Base-by-base conservation (phyloP, 1,139 yeast genomes). In the Spencermartinsiella ligniputridi region DNA sequence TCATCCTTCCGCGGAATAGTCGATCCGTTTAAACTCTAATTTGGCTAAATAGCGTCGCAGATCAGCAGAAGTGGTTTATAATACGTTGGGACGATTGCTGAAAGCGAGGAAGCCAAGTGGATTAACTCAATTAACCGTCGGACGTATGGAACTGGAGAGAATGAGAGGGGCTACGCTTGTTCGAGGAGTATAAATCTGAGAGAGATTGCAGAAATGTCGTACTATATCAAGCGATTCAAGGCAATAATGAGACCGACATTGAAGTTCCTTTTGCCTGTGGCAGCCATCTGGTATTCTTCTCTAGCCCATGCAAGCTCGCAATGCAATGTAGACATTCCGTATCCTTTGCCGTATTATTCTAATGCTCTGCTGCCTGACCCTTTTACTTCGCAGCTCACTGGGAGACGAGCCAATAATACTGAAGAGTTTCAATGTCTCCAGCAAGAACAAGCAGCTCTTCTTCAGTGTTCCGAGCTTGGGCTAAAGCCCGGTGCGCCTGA, bases 331-430 rank as follows among this genome's bases (percentile, higher is more conserved):
- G 32, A 32, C 8, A 12, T 33, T n/a, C 42, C 42, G n/a, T 39
- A 32, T 22, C 42, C 42, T 5, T 25, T 39, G 16, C 42, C 37
- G 18, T 39, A 32, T 21, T 39, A 39, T 18, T 25, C 34, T 20
- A 39, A 39, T 34, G 18, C 37, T 15, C 18, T 22, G 3, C 32
- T 39, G 19, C 42, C 42, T n/a, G 42, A 39, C 16, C 42, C 42
- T 20, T 39, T 39, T 18, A 16, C 37, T 5, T 39, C 42, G 15
- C 17, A 24, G 9, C 25, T 39, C 2, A 39, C 42, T 21, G 42
- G 42, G n/a, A 18, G 15, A 33, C 17, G 29, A 20, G 42, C 42
- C 4, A 15, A n/a, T 32, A 39, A 17, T 16, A 17, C 11, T 4
- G 35, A 38, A 21, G 35, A 38, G 12, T 38, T 39, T 19, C 13